phyloP scores from a whole-genome alignment of 2,329 filamentous ascomycete genomes.

The Seiridium cupressi region DNA sequence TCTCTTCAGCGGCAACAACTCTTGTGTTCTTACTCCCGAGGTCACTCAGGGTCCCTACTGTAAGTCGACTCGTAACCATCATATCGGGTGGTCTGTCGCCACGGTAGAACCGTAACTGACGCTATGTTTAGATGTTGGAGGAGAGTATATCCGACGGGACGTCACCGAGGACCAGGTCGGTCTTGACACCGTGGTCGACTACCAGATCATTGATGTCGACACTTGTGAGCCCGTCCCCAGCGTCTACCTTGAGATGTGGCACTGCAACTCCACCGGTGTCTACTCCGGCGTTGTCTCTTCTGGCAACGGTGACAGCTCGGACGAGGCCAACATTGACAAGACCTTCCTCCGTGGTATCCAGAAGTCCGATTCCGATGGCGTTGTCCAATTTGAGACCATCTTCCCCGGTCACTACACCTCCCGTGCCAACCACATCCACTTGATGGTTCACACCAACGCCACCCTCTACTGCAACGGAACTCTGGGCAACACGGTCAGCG shows the following conservation, averaged over 20 bases:
- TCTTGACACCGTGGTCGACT: slow-evolving; percentile 46
- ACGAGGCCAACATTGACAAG: slow-evolving; percentile 35
- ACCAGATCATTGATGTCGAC: slow-evolving; percentile 52
- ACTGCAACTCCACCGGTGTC: slow-evolving; percentile 42
- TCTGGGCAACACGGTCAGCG: slow-evolving; percentile 42
- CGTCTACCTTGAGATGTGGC: slow-evolving; percentile 50
- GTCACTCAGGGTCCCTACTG: slow-evolving; percentile 55
- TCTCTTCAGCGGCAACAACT: slow-evolving; percentile 40
- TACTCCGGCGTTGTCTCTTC: slow-evolving; percentile 43
- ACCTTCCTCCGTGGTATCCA: slow-evolving; percentile 42
- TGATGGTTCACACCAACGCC: slow-evolving; percentile 42
- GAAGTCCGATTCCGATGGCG: slow-evolving; percentile 36
- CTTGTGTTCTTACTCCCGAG: slow-evolving; percentile 50
- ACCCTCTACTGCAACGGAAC: slow-evolving; percentile 39
- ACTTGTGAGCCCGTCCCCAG: slow-evolving; percentile 50
- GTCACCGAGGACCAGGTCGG: slow-evolving; percentile 46
- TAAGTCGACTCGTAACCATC: slow-evolving; percentile 15
- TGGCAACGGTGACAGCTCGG: slow-evolving; percentile 37
- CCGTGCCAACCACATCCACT: slow-evolving; percentile 47
- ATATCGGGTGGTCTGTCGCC: neutral
- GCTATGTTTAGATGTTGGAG: slow-evolving; percentile 37
- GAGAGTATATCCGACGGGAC: slow-evolving; percentile 48
- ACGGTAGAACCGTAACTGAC: too few species aligned
- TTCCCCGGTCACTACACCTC: slow-evolving; percentile 45
- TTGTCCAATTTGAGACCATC: slow-evolving; percentile 38